Evolutionary conservation across 164 flowering plant species (phyloP).

Genomic region (Macadamia tetraphylla): DNA sequence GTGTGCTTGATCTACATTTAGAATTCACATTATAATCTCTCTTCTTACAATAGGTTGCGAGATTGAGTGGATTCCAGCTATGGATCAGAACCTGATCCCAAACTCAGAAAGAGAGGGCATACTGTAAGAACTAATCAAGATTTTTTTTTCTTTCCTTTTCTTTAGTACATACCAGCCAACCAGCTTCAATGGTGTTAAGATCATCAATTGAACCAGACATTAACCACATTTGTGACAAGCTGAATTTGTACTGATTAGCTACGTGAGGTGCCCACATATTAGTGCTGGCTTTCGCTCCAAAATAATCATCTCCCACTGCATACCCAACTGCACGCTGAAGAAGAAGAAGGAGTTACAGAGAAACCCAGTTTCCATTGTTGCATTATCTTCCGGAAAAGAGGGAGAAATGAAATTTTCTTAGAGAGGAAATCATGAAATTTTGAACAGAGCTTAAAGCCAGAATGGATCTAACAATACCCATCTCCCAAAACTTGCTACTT

Average conservation of each 20-base stretch:
- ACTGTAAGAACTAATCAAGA: neutral
- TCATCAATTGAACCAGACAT: constrained; percentile 96
- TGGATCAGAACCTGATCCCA: too few species aligned
- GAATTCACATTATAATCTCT: too few species aligned
- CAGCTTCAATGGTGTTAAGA: constrained; percentile 99
- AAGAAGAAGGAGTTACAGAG: neutral
- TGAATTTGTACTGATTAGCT: constrained; percentile 64
- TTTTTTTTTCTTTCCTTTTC: too few species aligned
- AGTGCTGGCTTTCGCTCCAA: constrained; percentile 90
- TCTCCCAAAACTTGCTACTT: constrained; percentile 5
- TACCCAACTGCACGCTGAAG: constrained; percentile 93
- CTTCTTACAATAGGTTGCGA: too few species aligned
- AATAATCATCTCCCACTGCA: constrained; percentile 72
- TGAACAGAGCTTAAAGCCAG: neutral
- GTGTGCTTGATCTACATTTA: too few species aligned
- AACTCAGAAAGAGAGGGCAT: too few species aligned
- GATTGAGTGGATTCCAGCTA: neutral
- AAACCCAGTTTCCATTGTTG: neutral
- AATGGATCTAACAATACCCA: constrained; percentile 4
- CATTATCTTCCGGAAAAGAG: neutral
- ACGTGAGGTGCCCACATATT: constrained; percentile 93
- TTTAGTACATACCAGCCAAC: constrained; percentile 76
- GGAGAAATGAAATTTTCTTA: neutral
- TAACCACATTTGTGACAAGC: constrained; percentile 95
- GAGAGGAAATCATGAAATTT: constrained; percentile 6